Base-by-base conservation (phyloP, 2,329 filamentous ascomycete species). In the Zasmidium citrigriseum region DNA sequence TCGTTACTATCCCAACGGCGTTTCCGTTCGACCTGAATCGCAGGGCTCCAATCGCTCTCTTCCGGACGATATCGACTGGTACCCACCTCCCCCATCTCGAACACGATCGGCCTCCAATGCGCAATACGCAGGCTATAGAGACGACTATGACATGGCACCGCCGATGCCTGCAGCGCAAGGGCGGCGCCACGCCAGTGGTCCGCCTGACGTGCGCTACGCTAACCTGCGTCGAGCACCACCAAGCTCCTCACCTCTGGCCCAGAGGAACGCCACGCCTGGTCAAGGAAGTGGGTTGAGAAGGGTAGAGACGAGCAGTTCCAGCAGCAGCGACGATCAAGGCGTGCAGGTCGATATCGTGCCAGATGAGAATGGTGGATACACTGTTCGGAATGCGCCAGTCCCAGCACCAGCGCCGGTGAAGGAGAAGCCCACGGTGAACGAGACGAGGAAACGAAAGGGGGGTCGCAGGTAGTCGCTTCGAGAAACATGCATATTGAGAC, bases 21-120 rank as follows among this genome's bases (percentile, higher is more conserved):
- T n/a, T 41, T 54, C 62, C 44, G 55, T 64, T 20, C 68, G 68
- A 48, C 70, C 74, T 24, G 71, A 70, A 38, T 77, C 78, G 23
- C 73, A 73, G 12, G 70, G 71, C 49, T 73, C 72, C 10, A 67
- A 72, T 22, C 76, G 76, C 64, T 76, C 78, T 18, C 71, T 82
- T 22, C 78, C 78, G 25, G 80, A 83, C 54, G 82, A 73, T n/a
- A 50, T 73, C 1, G 76, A 78, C 50, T 80, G 76, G 59, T 67
- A 66, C 23, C 48, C 63, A 22, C 58, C 66, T 22, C 59, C 64
- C 11, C 58, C 70, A 45, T 72, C 73, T 65, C 75, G 79, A 56
- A 71, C 67, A 57, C 78, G 69, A 52, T 76, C 72, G 23, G 69
- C 67, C 62, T 78, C 70, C 46, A 73, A 63, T 64, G 72, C 70